Conservation (phyloP, 2,329 filamentous ascomycete genomes). For the Diaporthe aspalathi region DNA sequence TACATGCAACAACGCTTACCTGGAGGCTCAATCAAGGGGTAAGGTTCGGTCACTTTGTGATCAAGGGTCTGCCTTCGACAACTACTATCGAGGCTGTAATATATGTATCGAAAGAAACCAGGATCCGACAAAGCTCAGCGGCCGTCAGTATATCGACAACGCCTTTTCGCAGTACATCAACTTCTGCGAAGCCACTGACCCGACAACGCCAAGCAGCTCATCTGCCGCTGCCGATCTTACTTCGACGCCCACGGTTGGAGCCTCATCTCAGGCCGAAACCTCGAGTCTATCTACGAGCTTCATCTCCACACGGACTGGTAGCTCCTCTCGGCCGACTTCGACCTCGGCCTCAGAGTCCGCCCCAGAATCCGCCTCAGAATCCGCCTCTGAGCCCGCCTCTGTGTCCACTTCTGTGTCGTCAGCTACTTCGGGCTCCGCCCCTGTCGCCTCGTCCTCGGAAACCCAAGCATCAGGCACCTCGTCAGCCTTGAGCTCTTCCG, state of each 20-base stretch:
- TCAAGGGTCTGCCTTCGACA: slow-evolving; percentile 54
- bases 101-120: slow-evolving; percentile 53
- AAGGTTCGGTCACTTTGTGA: slow-evolving; percentile 61
- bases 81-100: slow-evolving; percentile 52
- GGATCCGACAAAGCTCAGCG: slow-evolving; percentile 44
- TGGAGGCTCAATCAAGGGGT: slow-evolving; percentile 60
- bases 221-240: slow-evolving; percentile 40
- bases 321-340: slow-evolving; percentile 15
- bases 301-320: slow-evolving; percentile 8
- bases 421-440: neutral
- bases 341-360: neutral
- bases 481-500: neutral
- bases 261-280: slow-evolving; percentile 37
- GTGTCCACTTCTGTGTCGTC: neutral
- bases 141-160: slow-evolving; percentile 50
- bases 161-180: slow-evolving; percentile 57
- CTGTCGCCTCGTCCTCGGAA: slow-evolving; percentile 4
- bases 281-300: slow-evolving; percentile 38
- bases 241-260: slow-evolving; percentile 27
- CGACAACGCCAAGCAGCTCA: slow-evolving; percentile 39
- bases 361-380: neutral
- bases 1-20: slow-evolving; percentile 61
- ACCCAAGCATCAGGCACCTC: slow-evolving; percentile 27
- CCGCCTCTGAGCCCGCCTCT: neutral
- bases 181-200: slow-evolving; percentile 54